Evolutionary conservation across 345 rosid species (phyloP).

Genomic region (Linum usitatissimum): DNA sequence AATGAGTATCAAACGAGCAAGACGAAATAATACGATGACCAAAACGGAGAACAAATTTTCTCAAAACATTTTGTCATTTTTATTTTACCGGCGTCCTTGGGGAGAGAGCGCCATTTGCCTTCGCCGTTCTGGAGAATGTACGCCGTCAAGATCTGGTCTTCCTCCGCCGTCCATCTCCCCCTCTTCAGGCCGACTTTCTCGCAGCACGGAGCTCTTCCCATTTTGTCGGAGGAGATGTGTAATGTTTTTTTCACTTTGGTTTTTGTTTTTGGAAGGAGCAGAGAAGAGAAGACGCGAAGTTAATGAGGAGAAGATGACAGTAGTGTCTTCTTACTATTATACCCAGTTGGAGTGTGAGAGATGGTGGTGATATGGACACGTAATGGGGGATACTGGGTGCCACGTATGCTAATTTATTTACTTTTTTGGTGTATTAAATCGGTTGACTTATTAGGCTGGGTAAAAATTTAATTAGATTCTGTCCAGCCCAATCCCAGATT

Average conservation of each 20-base stretch:
- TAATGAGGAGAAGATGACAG: neutral
- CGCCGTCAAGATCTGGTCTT: constrained; percentile 51
- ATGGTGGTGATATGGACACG: constrained; percentile 1
- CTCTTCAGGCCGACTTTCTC: constrained; percentile 72
- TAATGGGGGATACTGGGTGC: constrained; percentile 8
- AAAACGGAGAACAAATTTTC: neutral
- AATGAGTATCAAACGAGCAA: neutral
- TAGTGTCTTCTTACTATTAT: neutral
- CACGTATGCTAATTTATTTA: constrained; percentile 4
- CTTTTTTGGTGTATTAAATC: too few relatives aligned
- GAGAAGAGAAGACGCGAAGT: neutral
- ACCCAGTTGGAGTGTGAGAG: neutral
- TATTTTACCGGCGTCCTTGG: constrained; percentile 65
- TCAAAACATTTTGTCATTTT: neutral
- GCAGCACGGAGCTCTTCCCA: constrained; percentile 92
- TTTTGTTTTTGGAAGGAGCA: neutral
- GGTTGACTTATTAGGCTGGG: too few relatives aligned
- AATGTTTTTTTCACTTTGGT: too few relatives aligned
- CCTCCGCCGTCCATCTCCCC: constrained; percentile 84
- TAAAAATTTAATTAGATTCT: too few relatives aligned
- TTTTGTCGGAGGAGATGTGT: constrained; percentile 4
- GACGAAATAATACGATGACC: neutral
- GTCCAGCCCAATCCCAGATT: too few relatives aligned
- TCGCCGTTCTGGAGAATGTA: constrained; percentile 68
- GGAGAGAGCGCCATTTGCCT: constrained; percentile 82